Percentiles rank a stretch among this genome's conserved stretches.
These are phyloP conservation scores for Coemansia sp. DNA, from an alignment of 192 early-diverging fungal species.

Conservation along the genomic window DNA sequence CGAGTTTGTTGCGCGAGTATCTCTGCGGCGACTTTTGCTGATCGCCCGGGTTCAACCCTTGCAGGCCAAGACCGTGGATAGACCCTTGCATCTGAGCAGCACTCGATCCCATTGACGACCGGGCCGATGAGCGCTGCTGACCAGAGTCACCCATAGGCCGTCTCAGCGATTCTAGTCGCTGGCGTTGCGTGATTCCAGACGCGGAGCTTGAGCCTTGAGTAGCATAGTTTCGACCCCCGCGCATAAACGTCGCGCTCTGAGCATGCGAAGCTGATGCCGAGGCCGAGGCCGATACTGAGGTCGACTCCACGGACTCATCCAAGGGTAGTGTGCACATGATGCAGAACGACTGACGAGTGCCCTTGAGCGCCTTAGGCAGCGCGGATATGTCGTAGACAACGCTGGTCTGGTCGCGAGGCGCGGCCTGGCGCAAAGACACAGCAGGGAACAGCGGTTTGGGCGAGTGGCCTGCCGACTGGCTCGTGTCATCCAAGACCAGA, in stretches of 20 bases:
- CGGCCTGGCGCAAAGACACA: constrained; percentile 20
- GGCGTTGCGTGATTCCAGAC: constrained; percentile 14
- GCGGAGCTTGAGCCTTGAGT: not conserved
- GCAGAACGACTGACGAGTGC: constrained; percentile 55
- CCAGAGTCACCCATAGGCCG: constrained; percentile 27
- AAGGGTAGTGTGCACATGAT: constrained; percentile 53
- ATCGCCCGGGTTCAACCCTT: constrained; percentile 28
- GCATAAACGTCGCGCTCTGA: not conserved
- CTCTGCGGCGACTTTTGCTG: constrained; percentile 14
- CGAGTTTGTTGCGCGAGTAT: constrained; percentile 6
- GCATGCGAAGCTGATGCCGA: constrained; percentile 5
- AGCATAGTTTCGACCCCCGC: constrained; percentile 5
- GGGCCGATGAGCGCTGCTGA: constrained; percentile 32
- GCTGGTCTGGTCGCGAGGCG: constrained; percentile 11
- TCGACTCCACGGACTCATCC: constrained; percentile 1
- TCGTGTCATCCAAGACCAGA: constrained; percentile 32
- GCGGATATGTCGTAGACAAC: constrained; percentile 46
- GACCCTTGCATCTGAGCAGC: constrained; percentile 11
- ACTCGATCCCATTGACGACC: constrained; percentile 18
- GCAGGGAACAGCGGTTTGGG: constrained; percentile 54
- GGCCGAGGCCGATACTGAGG: not conserved
- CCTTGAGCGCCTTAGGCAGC: constrained; percentile 50
- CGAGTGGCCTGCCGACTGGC: constrained; percentile 9
- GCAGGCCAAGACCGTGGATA: constrained; percentile 45
- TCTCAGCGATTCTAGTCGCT: constrained; percentile 43